Evolutionary conservation across 1,139 yeast genomes (phyloP), one percentile per base, ranked within the genome.

Genomic region (Casaregolazyma lundiana): DNA sequence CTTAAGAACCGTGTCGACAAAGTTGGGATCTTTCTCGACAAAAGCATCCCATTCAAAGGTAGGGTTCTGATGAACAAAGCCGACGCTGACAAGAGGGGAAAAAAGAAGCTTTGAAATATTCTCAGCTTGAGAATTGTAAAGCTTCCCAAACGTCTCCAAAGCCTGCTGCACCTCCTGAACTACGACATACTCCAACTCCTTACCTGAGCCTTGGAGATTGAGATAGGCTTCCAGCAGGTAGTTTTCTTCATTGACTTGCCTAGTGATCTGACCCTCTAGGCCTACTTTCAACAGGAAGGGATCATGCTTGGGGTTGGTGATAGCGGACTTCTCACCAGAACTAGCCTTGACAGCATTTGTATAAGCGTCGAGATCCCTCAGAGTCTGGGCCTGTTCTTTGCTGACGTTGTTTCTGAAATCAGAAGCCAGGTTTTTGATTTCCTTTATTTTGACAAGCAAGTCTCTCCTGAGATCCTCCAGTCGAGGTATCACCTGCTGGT

Each of bases 31-130:
- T 51, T 83, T 76, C 19, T 79, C 68, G 47, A 89, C 77, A 55
- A 88, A 92, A 22, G 85, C 76, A 53, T 85, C 89, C 97, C 97
- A 92, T 69, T 92, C 98, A 61, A 80, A 78, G 26, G 78, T 73
- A 8, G 95, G 80, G 53, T 85, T 92, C 60, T 84, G 82, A 37
- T 84, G 75, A 50, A 87, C 77, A 55, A 88, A 81, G 1, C 96
- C 95, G 44, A 76, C 67, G 15, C 30, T 19, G 56, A 81, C 80
- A 48, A 89, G 67, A 62, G 79, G 81, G 7, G 87, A 81, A 35
- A 84, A 73, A 51, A 88, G 70, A 48, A 74, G 74, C 15, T 58
- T 60, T 20, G 54, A 55, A 20, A 57, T 48, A 47, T 57, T 59
- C 42, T 56, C 54, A 38, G 62, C 64, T 43, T 56, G 58, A 17